Conservation (phyloP, 495 filamentous ascomycete species). For the Penicillium robsamsonii region DNA sequence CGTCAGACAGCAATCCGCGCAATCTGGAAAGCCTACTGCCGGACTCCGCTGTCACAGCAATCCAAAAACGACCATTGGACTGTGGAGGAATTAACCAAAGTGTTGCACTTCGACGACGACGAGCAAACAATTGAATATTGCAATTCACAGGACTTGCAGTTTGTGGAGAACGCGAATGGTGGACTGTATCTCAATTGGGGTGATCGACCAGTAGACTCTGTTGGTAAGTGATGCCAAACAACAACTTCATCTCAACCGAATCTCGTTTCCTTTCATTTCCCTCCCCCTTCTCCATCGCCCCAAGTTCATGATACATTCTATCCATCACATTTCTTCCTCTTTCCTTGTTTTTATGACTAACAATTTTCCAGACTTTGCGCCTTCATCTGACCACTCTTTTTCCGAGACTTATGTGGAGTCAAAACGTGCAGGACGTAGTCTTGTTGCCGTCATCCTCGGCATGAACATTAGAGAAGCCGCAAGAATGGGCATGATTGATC, state of each 20-base stretch:
- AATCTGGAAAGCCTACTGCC: conserved; percentile 58
- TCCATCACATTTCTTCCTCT: background rate
- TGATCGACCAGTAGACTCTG: conserved; percentile 40
- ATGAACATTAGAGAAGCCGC: conserved; percentile 49
- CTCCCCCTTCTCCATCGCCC: background rate
- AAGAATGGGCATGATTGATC: conserved; percentile 46
- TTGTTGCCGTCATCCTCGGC: conserved; percentile 53
- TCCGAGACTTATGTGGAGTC: conserved; percentile 50
- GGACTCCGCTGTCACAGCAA: conserved; percentile 56
- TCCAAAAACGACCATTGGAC: conserved; percentile 76
- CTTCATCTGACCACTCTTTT: conserved; percentile 50
- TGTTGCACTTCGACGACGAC: conserved; percentile 71
- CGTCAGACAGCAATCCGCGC: conserved; percentile 73
- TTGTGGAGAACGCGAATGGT: conserved; percentile 51
- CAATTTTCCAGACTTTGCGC: conserved; percentile 35
- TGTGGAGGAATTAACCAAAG: conserved; percentile 58
- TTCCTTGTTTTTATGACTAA: background rate
- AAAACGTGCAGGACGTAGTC: conserved; percentile 49
- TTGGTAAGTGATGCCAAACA: conserved; percentile 34
- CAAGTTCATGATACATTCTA: background rate
- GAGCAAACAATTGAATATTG: conserved; percentile 69
- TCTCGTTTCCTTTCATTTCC: background rate
- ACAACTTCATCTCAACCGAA: conserved; percentile 5
- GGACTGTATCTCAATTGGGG: conserved; percentile 55
- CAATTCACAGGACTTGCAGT: conserved; percentile 63